phyloP scores from a whole-genome alignment of 2,329 filamentous ascomycete species.

The Colletotrichum cuscutae region DNA sequence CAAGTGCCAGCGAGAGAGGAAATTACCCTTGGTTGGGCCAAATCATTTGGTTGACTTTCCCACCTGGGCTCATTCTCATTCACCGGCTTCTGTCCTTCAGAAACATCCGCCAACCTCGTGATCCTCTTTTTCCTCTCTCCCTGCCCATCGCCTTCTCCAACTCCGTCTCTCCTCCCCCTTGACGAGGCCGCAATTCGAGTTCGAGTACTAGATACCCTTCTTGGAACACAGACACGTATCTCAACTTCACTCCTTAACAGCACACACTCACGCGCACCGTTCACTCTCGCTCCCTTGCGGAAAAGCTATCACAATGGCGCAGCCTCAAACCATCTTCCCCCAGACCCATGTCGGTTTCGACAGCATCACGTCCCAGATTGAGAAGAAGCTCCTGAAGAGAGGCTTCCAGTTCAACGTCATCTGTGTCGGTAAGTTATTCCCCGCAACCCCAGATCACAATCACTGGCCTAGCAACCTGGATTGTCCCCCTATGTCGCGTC shows the following conservation, averaged over 20 bases:
- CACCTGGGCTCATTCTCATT: conserved; percentile 24
- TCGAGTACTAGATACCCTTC: conserved; percentile 41
- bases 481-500: conserved; percentile 15
- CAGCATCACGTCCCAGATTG: conserved; percentile 99
- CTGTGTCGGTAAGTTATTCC: conserved; percentile 85
- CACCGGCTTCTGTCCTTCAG: conserved; percentile 35
- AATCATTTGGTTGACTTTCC: conserved; percentile 3
- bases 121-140: conserved; percentile 24
- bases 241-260: conserved; percentile 42
- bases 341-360: conserved; percentile 99
- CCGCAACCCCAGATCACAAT: background rate
- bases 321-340: conserved; percentile 80
- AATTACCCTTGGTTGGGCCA: conserved; percentile 45
- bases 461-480: background rate
- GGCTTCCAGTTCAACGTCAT: conserved; percentile 99
- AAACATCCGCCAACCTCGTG: conserved; percentile 36
- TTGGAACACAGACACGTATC: conserved; percentile 45
- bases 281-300: conserved; percentile 42
- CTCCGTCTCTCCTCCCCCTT: conserved; percentile 34
- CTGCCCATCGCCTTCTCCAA: conserved; percentile 31
- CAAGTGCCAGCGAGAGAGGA: conserved; percentile 46
- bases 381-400: conserved; percentile 99
- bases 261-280: conserved; percentile 45
- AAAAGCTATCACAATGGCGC: conserved; percentile 57
- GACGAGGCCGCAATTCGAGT: conserved; percentile 39